These are phyloP conservation scores for Vigna radiata DNA, from an alignment of 306 rosid genomes.

Conservation along the genomic window DNA sequence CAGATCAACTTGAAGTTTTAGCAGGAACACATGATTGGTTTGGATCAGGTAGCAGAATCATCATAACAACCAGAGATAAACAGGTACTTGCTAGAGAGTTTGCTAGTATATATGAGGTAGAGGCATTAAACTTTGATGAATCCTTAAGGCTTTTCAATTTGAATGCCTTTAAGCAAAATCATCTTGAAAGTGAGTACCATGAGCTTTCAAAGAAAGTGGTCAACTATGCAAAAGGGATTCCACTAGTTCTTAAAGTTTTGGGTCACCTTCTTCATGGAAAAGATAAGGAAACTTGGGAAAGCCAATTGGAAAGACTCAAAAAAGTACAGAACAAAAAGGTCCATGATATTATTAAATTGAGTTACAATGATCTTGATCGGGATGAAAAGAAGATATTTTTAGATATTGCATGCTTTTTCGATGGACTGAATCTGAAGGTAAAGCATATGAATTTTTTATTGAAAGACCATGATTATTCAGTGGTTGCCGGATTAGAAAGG, in stretches of 20 bases:
- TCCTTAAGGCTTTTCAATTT: conserved; percentile 23
- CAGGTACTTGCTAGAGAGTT: background rate
- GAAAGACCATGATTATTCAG: background rate
- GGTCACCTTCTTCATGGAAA: background rate
- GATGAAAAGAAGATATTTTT: conserved; percentile 33
- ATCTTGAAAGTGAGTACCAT: background rate
- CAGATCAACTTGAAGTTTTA: background rate
- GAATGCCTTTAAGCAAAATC: conserved; percentile 16
- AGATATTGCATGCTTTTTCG: conserved; percentile 41
- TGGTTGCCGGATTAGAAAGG: conserved; percentile 9
- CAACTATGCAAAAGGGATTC: conserved; percentile 9
- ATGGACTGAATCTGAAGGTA: conserved; percentile 11
- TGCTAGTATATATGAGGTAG: conserved; percentile 1
- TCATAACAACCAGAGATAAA: conserved; percentile 37
- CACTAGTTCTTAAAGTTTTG: conserved; percentile 33
- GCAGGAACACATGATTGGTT: conserved; percentile 1
- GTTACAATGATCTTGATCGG: background rate
- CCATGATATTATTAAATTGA: background rate
- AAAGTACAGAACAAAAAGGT: background rate
- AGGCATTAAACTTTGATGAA: background rate
- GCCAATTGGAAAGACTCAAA: background rate
- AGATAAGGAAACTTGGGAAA: conserved; percentile 26
- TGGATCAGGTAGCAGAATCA: conserved; percentile 28
- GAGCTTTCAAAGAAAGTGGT: conserved; percentile 7
- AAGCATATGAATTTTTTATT: background rate